Evolutionary conservation across 768 basidiomycete genomes (phyloP).

Genomic region (Mycena latifolia): DNA sequence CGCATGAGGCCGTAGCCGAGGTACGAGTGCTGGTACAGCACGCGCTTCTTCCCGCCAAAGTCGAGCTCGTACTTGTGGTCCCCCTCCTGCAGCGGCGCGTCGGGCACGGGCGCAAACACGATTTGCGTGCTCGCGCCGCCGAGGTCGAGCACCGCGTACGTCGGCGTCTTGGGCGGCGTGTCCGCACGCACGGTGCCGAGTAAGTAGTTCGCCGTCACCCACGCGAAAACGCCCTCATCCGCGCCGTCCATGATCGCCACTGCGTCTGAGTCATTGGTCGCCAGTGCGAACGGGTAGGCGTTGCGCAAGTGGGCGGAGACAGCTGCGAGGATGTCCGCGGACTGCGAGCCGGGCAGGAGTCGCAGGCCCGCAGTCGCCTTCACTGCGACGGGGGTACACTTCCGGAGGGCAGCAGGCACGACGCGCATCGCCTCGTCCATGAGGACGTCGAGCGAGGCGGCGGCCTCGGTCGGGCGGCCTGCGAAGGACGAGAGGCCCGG

Average conservation of each 20-base stretch:
- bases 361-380: slow-evolving; percentile 94
- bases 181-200: slow-evolving; percentile 77
- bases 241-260: slow-evolving; percentile 95
- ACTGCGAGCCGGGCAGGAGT: slow-evolving; percentile 71
- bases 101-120: slow-evolving; percentile 89
- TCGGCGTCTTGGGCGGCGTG: slow-evolving; percentile 57
- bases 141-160: slow-evolving; percentile 94
- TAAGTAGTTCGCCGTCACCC: slow-evolving; percentile 98
- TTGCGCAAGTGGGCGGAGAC: slow-evolving; percentile 70
- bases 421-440: slow-evolving; percentile 84
- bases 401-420: slow-evolving; percentile 76
- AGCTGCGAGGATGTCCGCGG: slow-evolving; percentile 78
- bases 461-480: slow-evolving; percentile 74
- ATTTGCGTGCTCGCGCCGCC: slow-evolving; percentile 99
- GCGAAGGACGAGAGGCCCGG: slow-evolving; percentile 83
- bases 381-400: slow-evolving; percentile 90
- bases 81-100: slow-evolving; percentile 70
- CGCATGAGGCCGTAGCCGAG: slow-evolving; percentile 96
- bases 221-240: slow-evolving; percentile 98
- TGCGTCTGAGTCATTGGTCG: slow-evolving; percentile 67
- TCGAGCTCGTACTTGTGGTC: slow-evolving; percentile 92
- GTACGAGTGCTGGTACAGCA: slow-evolving; percentile 97
- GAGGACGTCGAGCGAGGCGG: slow-evolving; percentile 81
- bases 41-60: slow-evolving; percentile 78
- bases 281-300: slow-evolving; percentile 75